Percentiles rank a stretch among this genome's conserved stretches.
Evolutionary conservation across 2,329 filamentous ascomycete species (phyloP).

Genomic region (Cadophora sp.): DNA sequence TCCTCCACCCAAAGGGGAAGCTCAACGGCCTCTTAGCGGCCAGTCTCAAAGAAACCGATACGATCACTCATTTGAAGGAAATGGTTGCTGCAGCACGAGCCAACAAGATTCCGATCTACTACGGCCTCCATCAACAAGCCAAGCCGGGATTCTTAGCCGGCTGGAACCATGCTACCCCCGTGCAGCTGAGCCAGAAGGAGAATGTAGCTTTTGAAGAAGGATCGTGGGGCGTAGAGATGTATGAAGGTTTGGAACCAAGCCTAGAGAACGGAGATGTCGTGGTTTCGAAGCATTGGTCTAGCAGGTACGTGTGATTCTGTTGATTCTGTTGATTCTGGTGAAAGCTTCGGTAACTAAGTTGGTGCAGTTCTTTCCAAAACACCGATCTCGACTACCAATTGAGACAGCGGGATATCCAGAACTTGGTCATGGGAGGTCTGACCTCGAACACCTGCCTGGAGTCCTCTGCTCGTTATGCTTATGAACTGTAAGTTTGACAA

Average conservation of each 20-base stretch:
- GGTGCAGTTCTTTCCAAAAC: slow-evolving; percentile 44
- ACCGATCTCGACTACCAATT: slow-evolving; percentile 48
- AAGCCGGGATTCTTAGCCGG: slow-evolving; percentile 38
- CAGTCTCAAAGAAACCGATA: slow-evolving; percentile 41
- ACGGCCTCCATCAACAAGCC: slow-evolving; percentile 46
- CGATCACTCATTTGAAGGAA: slow-evolving; percentile 40
- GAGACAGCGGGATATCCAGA: slow-evolving; percentile 44
- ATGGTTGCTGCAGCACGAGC: slow-evolving; percentile 39
- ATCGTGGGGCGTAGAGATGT: slow-evolving; percentile 44
- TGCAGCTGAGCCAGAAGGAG: slow-evolving; percentile 33
- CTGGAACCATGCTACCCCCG: slow-evolving; percentile 42
- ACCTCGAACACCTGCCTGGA: slow-evolving; percentile 47
- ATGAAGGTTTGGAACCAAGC: slow-evolving; percentile 42
- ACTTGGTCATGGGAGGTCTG: slow-evolving; percentile 45
- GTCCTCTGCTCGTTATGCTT: slow-evolving; percentile 46
- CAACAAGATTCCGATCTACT: slow-evolving; percentile 45
- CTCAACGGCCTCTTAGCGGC: slow-evolving; percentile 38
- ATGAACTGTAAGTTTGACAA: slow-evolving; percentile 42
- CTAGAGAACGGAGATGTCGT: slow-evolving; percentile 44
- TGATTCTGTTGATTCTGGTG: neutral
- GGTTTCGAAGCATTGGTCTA: slow-evolving; percentile 46
- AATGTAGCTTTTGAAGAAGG: slow-evolving; percentile 41
- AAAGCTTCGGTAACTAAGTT: neutral
- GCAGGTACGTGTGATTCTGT: slow-evolving; percentile 34
- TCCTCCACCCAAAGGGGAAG: slow-evolving; percentile 41